A percentile compares a stretch with the other conserved stretches of the same genome.
These are phyloP conservation scores for Aspergillus alliaceus DNA, from an alignment of 2,329 filamentous ascomycete species.

Conservation along the genomic window DNA sequence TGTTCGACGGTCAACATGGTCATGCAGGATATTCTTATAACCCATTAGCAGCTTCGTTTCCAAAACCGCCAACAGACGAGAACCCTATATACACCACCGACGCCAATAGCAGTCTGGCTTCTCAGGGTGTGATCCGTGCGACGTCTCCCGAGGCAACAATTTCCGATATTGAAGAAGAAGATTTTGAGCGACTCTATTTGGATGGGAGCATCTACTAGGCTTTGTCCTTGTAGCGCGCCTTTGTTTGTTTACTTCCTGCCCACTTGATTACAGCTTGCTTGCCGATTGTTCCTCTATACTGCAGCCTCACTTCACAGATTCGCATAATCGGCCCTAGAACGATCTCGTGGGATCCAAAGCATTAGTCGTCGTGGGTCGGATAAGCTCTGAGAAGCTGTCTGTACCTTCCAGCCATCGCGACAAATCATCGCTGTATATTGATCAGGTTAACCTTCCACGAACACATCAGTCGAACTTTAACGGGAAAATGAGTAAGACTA, in stretches of 20 bases:
- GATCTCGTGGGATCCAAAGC: background rate
- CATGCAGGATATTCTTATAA: conserved; percentile 32
- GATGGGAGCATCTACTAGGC: conserved; percentile 24
- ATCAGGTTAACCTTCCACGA: background rate
- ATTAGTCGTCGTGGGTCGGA: background rate
- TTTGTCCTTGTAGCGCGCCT: background rate
- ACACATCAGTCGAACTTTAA: background rate
- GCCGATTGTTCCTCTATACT: background rate
- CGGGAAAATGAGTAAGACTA: background rate
- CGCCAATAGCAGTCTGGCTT: conserved; percentile 10
- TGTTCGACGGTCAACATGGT: conserved; percentile 25
- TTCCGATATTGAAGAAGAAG: conserved; percentile 34
- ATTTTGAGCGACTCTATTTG: conserved; percentile 35
- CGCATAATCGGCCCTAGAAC: background rate
- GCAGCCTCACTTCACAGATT: background rate
- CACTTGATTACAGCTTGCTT: background rate
- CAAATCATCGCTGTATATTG: background rate
- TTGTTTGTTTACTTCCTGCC: background rate
- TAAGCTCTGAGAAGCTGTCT: no score
- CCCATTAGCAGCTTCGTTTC: conserved; percentile 31
- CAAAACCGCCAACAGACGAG: conserved; percentile 21
- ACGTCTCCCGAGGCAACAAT: conserved; percentile 36
- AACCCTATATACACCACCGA: conserved; percentile 22
- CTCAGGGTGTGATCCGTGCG: conserved; percentile 18
- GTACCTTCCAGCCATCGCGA: background rate